Evolutionary conservation across 768 basidiomycete genomes (phyloP), one percentile per base, ranked within the genome.

Genomic region (Brasilioporus rufonigricans): DNA sequence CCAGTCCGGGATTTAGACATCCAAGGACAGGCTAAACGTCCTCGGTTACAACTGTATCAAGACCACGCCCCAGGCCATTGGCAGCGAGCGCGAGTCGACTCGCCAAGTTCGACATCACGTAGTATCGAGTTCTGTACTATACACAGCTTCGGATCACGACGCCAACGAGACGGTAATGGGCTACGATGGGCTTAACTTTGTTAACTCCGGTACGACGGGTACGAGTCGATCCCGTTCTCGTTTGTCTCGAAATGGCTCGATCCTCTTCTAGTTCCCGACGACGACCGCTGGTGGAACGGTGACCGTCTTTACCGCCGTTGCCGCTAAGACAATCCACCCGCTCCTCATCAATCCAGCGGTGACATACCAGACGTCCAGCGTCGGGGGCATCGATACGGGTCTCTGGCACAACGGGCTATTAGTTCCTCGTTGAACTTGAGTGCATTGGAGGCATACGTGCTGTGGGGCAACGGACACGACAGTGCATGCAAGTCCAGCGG

Each of bases 11-110:
- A 79, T 91, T 74, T 86, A 89, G 52, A 76, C 84, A 35, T 91
- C 81, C 71, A 74, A 72, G 48, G 70, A 83, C 44, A 76, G 88
- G 29, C 68, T 86, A 4, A 75, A 80, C 54, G 73, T 80, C 47
- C 78, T 86, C 48, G 86, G 86, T 1, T 85, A 53, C 78, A 82
- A 83, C 56, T 73, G 81, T 11, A 80, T 77, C 9, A 85, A 87
- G 64, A 78, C 83, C 4, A 86, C 86, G 0, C 87, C 89, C 8
- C 89, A 92, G 67, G 88, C 81, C 0, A 86, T 91, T 62, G 87
- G 87, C n/a, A 77, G 77, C 52, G 68, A 62, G 62, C 62, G 74
- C 76, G 26, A 54, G 70, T 61, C 5, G 1, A 7, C 1, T 33
- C 1, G 23, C 12, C 6, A 21, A 14, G n/a, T 8, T 7, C 9